A percentile compares a stretch with the other conserved stretches of the same genome.
Evolutionary conservation across 257 asterid genomes (phyloP).

Genomic region (Agastache rugosa): DNA sequence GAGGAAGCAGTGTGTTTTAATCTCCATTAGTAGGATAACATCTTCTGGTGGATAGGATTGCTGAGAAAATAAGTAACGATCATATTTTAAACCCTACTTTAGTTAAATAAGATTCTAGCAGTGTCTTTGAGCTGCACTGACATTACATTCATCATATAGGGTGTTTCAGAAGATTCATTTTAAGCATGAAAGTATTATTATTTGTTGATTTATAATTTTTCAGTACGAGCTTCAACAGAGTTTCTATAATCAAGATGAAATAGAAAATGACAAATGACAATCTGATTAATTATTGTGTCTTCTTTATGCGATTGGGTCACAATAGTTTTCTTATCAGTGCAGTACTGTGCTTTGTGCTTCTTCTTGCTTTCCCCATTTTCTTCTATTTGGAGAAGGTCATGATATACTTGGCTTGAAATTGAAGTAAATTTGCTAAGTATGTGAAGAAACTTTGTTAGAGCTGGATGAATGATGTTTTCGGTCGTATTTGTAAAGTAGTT

Average conservation of each 20-base stretch:
- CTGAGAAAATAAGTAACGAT: background rate
- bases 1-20: background rate
- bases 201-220: too few relatives aligned
- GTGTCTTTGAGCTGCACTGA: background rate
- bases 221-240: too few relatives aligned
- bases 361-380: background rate
- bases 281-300: background rate
- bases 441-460: background rate
- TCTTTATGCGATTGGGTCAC: background rate
- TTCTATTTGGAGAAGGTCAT: conserved; percentile 13
- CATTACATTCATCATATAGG: background rate
- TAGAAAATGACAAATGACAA: too few relatives aligned
- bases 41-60: background rate
- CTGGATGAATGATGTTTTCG: conserved; percentile 24
- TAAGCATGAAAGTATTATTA: background rate
- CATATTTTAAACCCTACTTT: background rate
- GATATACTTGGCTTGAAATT: conserved; percentile 15
- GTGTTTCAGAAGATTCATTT: background rate
- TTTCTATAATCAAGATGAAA: too few relatives aligned
- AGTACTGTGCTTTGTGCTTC: conserved; percentile 8
- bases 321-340: background rate
- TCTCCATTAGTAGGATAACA: background rate
- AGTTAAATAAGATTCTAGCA: background rate
- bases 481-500: conserved; percentile 27
- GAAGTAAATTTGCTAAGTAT: conserved; percentile 5